Evolutionary conservation across 2,329 filamentous ascomycete species (phyloP), one percentile per base, ranked within the genome.

Genomic region (Magnaporthiopsis rhizophila): DNA sequence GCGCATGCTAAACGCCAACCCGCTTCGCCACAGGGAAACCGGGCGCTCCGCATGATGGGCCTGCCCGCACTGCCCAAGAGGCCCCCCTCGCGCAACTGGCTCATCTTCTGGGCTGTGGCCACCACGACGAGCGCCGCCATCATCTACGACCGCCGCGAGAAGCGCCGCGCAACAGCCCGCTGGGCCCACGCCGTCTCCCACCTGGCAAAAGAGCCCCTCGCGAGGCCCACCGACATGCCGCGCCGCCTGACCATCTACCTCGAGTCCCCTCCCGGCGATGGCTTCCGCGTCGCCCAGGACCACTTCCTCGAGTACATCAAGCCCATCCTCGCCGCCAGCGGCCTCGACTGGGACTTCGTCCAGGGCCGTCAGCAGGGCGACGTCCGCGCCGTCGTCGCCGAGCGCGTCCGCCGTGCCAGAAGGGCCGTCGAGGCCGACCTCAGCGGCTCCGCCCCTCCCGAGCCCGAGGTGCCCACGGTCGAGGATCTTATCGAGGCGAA

Each of bases 301-400:
- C 93, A 98, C 77, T 99, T 97, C 76, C 89, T 92, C 72, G 91
- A 97, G 74, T 99, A 97, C 73, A 86, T 97, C 58, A 98, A 98
- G 80, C 95, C 95, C 1, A 85, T 99, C 32, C 79, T 99, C 56
- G 90, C 95, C 4, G 89, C 92, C 2, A 94, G 91, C 1, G 93
- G 93, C 0, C 79, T 98, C 72, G 95, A 99, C 75, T 98, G 96
- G 87, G 94, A 97, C 71, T 96, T 97, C 65, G 85, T 98, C 7
- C 94, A 98, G 77, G 95, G 94, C 6, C 83, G 93, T 63, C 88
- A 89, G 73, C 90, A 97, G 79, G 95, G 95, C n/a, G 94, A 99
- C 73, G 86, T 99, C 59, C 83, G 95, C 67, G 92, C 91, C 63
- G 90, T 89, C 18, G 83, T 96, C 60, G 94, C 95, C 32, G 92